phyloP scores from a whole-genome alignment of 768 basidiomycete species.

The Mycena rosella region DNA sequence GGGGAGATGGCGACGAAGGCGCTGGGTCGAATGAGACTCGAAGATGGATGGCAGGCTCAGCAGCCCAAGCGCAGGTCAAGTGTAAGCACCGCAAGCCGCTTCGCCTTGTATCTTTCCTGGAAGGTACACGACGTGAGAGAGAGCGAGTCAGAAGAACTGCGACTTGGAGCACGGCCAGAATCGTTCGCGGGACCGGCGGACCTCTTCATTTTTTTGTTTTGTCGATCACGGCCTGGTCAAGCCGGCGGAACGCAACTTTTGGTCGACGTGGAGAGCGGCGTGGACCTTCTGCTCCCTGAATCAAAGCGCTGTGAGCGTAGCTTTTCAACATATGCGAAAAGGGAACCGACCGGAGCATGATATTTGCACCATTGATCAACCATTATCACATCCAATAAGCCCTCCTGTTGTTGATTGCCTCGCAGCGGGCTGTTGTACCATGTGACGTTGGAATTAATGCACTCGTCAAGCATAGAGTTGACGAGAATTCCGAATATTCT shows the following conservation, averaged over 20 bases:
- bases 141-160: too few species aligned
- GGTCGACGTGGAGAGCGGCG: conserved; percentile 12
- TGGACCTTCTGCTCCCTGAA: conserved; percentile 14
- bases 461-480: conserved; percentile 50
- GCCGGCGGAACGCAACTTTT: conserved; percentile 12
- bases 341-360: conserved; percentile 7
- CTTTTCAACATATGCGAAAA: not conserved
- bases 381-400: conserved; percentile 22
- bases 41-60: too few species aligned
- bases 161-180: too few species aligned
- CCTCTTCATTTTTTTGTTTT: not conserved
- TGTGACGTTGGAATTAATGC: conserved; percentile 44
- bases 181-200: too few species aligned
- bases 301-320: not conserved
- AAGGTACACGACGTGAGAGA: too few species aligned
- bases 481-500: conserved; percentile 45
- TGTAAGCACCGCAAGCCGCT: too few species aligned
- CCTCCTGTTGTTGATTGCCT: conserved; percentile 13
- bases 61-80: too few species aligned
- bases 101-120: too few species aligned
- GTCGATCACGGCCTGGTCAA: not conserved
- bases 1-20: too few species aligned
- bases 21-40: too few species aligned
- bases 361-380: conserved; percentile 24
- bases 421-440: conserved; percentile 42